These are phyloP conservation scores for Yamadazyma endophytica DNA, from an alignment of 805 yeast species.

Conservation along the genomic window DNA sequence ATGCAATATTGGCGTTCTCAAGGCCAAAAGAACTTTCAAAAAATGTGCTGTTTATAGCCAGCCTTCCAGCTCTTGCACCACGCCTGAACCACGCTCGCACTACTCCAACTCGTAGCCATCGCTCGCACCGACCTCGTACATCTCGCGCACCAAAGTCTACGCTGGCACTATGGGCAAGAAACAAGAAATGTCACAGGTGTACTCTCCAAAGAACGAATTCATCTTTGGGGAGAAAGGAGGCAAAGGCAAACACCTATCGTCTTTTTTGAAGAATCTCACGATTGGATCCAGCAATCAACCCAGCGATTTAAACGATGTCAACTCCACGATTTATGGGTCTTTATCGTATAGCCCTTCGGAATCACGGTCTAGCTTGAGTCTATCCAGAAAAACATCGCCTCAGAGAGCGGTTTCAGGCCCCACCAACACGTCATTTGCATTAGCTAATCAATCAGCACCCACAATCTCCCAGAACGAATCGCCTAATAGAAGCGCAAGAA, in stretches of 20 bases:
- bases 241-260: conserved; percentile 53
- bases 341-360: conserved; percentile 20
- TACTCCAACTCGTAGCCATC: too few species aligned
- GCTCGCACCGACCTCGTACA: neutral
- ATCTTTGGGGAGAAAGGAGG: conserved; percentile 69
- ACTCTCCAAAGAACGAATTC: conserved; percentile 48
- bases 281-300: conserved; percentile 21
- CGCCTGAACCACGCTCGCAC: too few species aligned
- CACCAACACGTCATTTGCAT: conserved; percentile 4
- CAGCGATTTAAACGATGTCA: conserved; percentile 22
- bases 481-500: conserved; percentile 5
- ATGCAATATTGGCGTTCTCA: too few species aligned
- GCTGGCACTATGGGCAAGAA: conserved; percentile 18
- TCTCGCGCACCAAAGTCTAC: neutral
- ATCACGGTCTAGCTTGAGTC: conserved; percentile 1
- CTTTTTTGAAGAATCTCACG: conserved; percentile 44
- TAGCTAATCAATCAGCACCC: conserved; percentile 9
- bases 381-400: conserved; percentile 4
- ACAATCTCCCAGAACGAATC: conserved; percentile 6
- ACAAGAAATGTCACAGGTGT: conserved; percentile 43
- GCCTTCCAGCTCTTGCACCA: too few species aligned
- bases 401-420: conserved; percentile 10
- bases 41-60: too few species aligned
- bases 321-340: conserved; percentile 37
- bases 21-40: too few species aligned